phyloP scores from a whole-genome alignment of 768 basidiomycete genomes.

The Phylloporus arenicola region DNA sequence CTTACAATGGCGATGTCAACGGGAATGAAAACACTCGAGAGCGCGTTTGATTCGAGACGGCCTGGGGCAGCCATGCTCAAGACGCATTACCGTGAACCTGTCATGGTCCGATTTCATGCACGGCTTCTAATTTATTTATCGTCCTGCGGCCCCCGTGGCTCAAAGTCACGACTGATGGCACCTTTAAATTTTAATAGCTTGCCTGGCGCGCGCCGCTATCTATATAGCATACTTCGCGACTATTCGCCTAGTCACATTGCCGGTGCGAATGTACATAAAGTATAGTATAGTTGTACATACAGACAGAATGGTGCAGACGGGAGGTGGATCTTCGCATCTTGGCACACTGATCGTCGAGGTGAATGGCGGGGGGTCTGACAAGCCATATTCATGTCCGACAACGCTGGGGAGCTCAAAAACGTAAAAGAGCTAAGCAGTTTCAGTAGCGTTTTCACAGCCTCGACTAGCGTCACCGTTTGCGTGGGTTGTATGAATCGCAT shows the following conservation, averaged over 20 bases:
- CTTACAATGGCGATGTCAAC: constrained; percentile 24
- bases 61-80: constrained; percentile 2
- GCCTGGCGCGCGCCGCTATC: constrained; percentile 22
- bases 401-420: constrained; percentile 8
- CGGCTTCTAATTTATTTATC: constrained; percentile 11
- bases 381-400: constrained; percentile 23
- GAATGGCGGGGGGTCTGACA: constrained; percentile 3
- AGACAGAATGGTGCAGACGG: neutral
- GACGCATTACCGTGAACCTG: constrained; percentile 1
- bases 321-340: constrained; percentile 12
- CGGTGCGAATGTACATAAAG: constrained; percentile 19
- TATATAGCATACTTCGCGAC: constrained; percentile 20
- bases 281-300: constrained; percentile 4
- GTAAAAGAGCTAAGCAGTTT: constrained; percentile 3
- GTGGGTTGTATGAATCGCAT: neutral
- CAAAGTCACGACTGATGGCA: constrained; percentile 3
- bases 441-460: neutral
- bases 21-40: constrained; percentile 26
- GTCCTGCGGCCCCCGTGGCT: constrained; percentile 8
- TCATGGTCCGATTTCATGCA: constrained; percentile 7
- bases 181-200: neutral
- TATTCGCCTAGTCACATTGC: constrained; percentile 10
- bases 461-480: neutral
- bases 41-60: constrained; percentile 5
- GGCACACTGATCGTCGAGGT: constrained; percentile 15